Evolutionary conservation across 2,329 filamentous ascomycete species (phyloP).

Genomic region (Colletotrichum tofieldiae): DNA sequence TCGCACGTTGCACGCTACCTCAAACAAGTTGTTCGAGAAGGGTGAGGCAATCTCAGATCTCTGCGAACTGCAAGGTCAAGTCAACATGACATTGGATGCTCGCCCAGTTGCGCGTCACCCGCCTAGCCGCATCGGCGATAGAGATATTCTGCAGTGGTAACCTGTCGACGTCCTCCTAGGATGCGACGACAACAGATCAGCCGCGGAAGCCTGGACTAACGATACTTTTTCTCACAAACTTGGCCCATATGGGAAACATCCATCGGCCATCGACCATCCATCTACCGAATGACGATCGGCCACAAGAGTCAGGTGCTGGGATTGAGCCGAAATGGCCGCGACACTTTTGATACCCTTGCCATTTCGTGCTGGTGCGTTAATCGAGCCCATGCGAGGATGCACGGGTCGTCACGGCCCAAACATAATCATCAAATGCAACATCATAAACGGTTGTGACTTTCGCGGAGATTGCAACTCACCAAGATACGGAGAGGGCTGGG

Average conservation of each 20-base stretch:
- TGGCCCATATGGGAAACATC: conserved; percentile 1
- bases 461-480: background rate
- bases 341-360: conserved; percentile 31
- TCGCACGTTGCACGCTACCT: background rate
- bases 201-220: background rate
- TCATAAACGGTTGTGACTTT: background rate
- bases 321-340: conserved; percentile 27
- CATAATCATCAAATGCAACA: background rate
- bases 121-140: background rate
- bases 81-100: conserved; percentile 3
- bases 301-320: conserved; percentile 25
- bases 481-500: background rate
- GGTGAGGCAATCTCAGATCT: background rate
- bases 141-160: background rate
- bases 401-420: background rate
- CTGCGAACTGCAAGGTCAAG: background rate
- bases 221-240: conserved; percentile 1
- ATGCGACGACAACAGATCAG: conserved; percentile 23
- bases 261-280: background rate
- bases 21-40: background rate
- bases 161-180: conserved; percentile 21
- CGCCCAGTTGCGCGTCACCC: background rate
- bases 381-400: conserved; percentile 5
- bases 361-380: conserved; percentile 10
- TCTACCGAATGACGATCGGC: conserved; percentile 33